Evolutionary conservation across 768 basidiomycete genomes (phyloP), one percentile per base, ranked within the genome.

Genomic region (Tylopilus rubrobrunneus): DNA sequence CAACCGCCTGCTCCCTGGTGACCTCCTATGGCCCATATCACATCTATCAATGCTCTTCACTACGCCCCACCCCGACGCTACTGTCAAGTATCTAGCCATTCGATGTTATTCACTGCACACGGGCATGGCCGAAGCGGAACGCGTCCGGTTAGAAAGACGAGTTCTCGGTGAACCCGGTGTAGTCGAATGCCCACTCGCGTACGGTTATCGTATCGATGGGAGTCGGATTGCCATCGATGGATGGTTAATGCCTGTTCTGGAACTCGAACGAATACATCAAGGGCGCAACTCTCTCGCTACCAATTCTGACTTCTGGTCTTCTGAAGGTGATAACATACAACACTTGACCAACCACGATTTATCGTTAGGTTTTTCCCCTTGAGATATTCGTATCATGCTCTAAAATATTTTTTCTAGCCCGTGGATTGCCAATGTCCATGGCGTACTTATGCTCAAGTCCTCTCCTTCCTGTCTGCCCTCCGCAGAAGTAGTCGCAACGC

Each of bases 231-330:
- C 68, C 42, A 71, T 84, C 27, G 91, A 96, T 69, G 90, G 87
- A 11, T 96, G 92, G 93, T 72, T 95, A 27, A 66, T 96, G 59
- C 87, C 90, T 4, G 68, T 84, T 4, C 53, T 87, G 28, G 95
- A 97, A 64, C 67, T 76, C 14, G 71, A 80, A 55, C 76, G 93
- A 47, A 69, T 92, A 3, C 70, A 73, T 45, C 74, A 80, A 19
- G 70, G 71, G 36, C 74, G 88, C 42, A 72, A 78, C 41, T 69
- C 69, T 10, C 68, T 86, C 33, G 67, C 75, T n/a, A 64, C 74
- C 1, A 56, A 63, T 3, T 64, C 75, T 37, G 75, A 78, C 51
- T 86, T 78, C 62, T 85, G 82, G 63, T 64, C 62, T 3, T 50
- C 47, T 29, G 74, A 77, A 9, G 70, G 56, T 25, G 74, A 76